Evolutionary conservation across 2,329 filamentous ascomycete species (phyloP), one percentile per base, ranked within the genome.

Genomic region (Colletotrichum chlorophyti): DNA sequence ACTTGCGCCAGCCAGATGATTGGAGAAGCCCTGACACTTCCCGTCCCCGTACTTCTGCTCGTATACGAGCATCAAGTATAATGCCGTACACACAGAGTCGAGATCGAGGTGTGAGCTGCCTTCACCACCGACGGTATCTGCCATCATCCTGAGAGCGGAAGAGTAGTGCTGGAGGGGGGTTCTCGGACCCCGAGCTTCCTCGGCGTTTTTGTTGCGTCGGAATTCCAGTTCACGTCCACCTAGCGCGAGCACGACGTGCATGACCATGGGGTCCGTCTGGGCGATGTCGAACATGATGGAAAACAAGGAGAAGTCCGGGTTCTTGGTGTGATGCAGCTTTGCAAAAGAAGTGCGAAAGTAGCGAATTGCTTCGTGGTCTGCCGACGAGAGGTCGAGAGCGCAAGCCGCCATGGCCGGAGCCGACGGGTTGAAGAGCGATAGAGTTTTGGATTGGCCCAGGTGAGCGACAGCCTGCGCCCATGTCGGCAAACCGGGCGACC

Each of bases 11-110:
- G 64, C 65, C 4, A 74, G 64, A 46, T 75, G 72, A 17, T 71
- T 70, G 2, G 65, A 51, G 29, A 70, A 60, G 1, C 71, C 70
- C 7, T 61, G 64, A 17, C 71, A 70, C 10, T 57, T 62, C 1
- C 66, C 64, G 14, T 75, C 72, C n/a, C 72, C 72, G 31, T 69
- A 73, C 29, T 72, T 72, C 51, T 75, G 72, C 61, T 75, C 72
- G 31, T 74, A 75, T 3, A 71, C 38, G 2, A 75, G 65, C 70
- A 75, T 74, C 9, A 75, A 58, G 60, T 71, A 74, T 6, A 74
- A 47, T 1, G 68, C 65, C 2, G 72, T 69, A 12, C 66, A 65
- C 21, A 73, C 66, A 0, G 64, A 63, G 43, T 72, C 70, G 3
- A 73, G 61, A 24, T 73, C 68, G 5, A 67, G 54, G 5, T 65